Conservation (phyloP, 768 basidiomycete species). For the Boletus speciosus region DNA sequence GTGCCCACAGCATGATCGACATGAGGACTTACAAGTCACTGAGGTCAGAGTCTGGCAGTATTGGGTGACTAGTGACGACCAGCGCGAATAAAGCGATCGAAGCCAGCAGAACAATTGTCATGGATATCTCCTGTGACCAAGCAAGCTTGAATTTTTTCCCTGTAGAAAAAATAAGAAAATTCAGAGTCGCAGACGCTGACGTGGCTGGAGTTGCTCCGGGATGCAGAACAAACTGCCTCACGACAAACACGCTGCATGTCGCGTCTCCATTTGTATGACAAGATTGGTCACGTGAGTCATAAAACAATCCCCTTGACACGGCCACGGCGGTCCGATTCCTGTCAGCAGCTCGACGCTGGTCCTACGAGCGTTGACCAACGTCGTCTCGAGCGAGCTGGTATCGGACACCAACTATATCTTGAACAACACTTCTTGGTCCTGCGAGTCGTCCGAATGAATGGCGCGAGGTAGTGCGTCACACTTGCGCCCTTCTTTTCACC, state of each 20-base stretch:
- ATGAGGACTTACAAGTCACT: slow-evolving; percentile 28
- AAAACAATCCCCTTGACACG: not conserved
- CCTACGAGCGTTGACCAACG: not conserved
- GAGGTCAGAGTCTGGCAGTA: slow-evolving; percentile 26
- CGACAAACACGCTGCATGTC: slow-evolving; percentile 18
- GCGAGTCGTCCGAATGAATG: slow-evolving; percentile 16
- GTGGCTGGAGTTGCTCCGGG: not conserved
- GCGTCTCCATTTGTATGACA: slow-evolving; percentile 23
- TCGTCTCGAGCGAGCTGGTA: not conserved
- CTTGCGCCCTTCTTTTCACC: slow-evolving; percentile 43
- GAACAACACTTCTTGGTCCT: not conserved
- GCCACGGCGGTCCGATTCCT: slow-evolving; percentile 3
- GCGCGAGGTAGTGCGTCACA: slow-evolving; percentile 22
- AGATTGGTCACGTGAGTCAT: slow-evolving; percentile 21
- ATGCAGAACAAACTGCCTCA: slow-evolving; percentile 25
- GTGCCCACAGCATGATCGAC: slow-evolving; percentile 6
- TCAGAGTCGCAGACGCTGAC: not conserved
- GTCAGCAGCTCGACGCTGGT: not conserved
- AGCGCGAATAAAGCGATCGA: slow-evolving; percentile 41
- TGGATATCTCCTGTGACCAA: slow-evolving; percentile 10
- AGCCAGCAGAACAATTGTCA: slow-evolving; percentile 38
- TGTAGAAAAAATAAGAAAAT: not conserved
- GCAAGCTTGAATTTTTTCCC: not conserved
- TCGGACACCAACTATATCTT: not conserved
- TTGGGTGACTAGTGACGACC: slow-evolving; percentile 42